phyloP scores from a whole-genome alignment of 352 stramenopile species.

The Thalassiosira delicatula region DNA sequence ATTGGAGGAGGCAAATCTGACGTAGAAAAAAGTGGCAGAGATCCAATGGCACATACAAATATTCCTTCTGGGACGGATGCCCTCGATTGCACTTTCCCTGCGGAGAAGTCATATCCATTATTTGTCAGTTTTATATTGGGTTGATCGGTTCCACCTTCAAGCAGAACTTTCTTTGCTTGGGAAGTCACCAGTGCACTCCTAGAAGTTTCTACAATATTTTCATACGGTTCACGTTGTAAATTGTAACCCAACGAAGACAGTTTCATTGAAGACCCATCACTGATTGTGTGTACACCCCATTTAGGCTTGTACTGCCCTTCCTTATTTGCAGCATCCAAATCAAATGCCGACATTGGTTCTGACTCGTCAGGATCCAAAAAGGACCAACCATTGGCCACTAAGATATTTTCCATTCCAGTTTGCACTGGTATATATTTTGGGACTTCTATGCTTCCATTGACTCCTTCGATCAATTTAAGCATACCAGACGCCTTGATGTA shows the following conservation, averaged over 20 bases:
- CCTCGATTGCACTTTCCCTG: constrained; percentile 1
- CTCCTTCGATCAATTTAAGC: constrained; percentile 13
- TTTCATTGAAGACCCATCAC: background rate
- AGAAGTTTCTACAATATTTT: too few relatives aligned
- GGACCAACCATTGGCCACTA: constrained; percentile 56
- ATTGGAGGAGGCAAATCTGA: constrained; percentile 27
- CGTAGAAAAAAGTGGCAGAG: constrained; percentile 45
- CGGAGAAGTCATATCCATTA: constrained; percentile 37
- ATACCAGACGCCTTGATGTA: constrained; percentile 13
- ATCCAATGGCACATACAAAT: constrained; percentile 44
- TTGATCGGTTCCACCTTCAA: too few relatives aligned
- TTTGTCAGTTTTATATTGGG: too few relatives aligned
- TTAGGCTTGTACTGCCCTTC: constrained; percentile 55
- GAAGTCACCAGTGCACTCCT: too few relatives aligned
- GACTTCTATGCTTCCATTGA: background rate
- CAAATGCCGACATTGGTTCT: constrained; percentile 49
- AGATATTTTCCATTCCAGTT: constrained; percentile 44
- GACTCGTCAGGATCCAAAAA: constrained; percentile 61
- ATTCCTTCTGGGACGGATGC: constrained; percentile 16
- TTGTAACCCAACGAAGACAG: constrained; percentile 36
- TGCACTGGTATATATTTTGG: constrained; percentile 48
- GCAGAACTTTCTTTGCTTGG: too few relatives aligned
- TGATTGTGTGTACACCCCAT: constrained; percentile 32
- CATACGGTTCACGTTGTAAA: too few relatives aligned
- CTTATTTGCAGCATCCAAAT: constrained; percentile 42